A percentile compares a stretch with the other conserved stretches of the same genome.
Conservation (phyloP, 306 rosid genomes). For the Quercus parvula region DNA sequence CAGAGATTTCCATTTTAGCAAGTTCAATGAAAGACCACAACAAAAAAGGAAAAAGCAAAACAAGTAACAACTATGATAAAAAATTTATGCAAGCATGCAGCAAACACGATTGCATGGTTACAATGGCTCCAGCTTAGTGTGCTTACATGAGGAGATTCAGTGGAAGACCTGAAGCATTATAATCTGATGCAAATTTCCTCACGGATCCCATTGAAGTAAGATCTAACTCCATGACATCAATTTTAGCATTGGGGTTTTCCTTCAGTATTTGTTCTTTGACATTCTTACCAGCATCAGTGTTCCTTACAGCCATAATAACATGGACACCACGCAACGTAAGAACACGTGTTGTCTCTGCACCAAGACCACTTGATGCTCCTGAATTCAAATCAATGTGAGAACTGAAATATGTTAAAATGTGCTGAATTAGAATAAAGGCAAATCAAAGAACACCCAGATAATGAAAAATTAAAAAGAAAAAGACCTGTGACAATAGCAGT, state of each 20-base stretch:
- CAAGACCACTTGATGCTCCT: conserved; percentile 91
- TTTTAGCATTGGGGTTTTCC: conserved; percentile 54
- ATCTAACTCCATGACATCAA: conserved; percentile 71
- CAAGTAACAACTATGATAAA: neutral
- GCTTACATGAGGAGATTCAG: conserved; percentile 69
- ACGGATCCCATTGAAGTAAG: conserved; percentile 72
- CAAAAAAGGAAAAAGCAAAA: neutral
- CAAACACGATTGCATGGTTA: neutral
- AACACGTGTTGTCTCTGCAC: conserved; percentile 68
- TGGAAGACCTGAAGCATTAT: conserved; percentile 57
- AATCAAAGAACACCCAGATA: neutral
- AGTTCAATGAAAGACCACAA: neutral
- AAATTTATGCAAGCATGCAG: neutral
- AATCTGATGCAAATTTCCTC: conserved; percentile 64
- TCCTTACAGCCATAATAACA: conserved; percentile 86
- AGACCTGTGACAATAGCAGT: conserved; percentile 52
- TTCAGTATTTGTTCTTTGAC: conserved; percentile 44
- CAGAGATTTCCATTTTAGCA: neutral
- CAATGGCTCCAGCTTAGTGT: neutral
- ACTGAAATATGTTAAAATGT: neutral
- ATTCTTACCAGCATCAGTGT: conserved; percentile 37
- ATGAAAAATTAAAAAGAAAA: neutral
- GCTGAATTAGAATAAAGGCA: neutral
- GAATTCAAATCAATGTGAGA: conserved; percentile 13
- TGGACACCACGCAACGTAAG: conserved; percentile 70